Evolutionary conservation across 2,329 filamentous ascomycete species (phyloP), one percentile per base, ranked within the genome.

Genomic region (Cladosporium halotolerans): DNA sequence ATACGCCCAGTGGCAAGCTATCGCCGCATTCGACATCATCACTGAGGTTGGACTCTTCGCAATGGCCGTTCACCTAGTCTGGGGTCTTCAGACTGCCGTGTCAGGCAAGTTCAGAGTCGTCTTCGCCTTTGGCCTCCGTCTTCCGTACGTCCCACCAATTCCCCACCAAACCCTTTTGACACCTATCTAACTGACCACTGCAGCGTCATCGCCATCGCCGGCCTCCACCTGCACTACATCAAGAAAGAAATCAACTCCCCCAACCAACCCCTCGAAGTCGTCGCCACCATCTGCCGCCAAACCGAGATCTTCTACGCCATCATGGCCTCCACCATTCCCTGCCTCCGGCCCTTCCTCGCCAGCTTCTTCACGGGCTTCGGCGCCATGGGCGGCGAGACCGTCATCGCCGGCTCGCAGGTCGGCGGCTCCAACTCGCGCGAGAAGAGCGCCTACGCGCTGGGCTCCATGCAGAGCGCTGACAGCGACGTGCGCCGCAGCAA

Each of bases 121-220:
- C 11, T 53, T 53, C 23, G 44, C 50, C 4, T 53, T 53, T 18
- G 44, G 50, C n/a, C 39, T 53, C 4, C 13, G 50, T 11, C 31
- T 53, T 7, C 42, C 44, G 50, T 53, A 41, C 23, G 50, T 52
- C 19, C 11, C 18, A 3, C 4, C 19, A 23, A 67, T 9, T 73
- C 67, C 1, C 54, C 19, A 33, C 43, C n/a, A 59, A 41, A 51
- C 9, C 23, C 23, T 28, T 7, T 5, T 28, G 23, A 7, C 4
- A 51, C 13, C 14, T 9, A 3, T 9, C n/a, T 45, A 38, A 18
- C 2, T 8, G 32, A 44, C 44, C 14, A 32, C 14, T 32, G n/a
- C 42, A 75, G 72, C 2, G 63, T 76, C n/a, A 67, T 75, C 13
- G 62, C 69, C n/a, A 63, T 70, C 8, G 63, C 71, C 11, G 63